These are phyloP conservation scores for Blastomyces parvus DNA, from an alignment of 2,329 filamentous ascomycete species.

Conservation along the genomic window DNA sequence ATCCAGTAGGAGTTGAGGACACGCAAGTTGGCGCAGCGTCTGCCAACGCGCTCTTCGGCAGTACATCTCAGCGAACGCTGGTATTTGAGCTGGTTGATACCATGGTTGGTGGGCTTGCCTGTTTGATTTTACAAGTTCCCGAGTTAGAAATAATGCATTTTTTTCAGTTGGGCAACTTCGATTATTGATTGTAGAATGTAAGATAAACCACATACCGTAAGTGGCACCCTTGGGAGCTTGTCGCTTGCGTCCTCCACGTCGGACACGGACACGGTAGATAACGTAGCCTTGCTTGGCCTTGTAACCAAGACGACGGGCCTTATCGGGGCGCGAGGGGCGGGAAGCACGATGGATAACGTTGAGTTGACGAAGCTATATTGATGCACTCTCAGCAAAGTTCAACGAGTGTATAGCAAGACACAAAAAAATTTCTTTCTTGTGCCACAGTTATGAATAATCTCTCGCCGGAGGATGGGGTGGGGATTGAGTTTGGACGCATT, in stretches of 20 bases:
- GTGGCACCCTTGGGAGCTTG: slow-evolving; percentile 96
- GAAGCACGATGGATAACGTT: slow-evolving; percentile 99
- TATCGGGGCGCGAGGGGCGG: slow-evolving; percentile 96
- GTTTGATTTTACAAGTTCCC: slow-evolving; percentile 18
- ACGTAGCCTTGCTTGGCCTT: slow-evolving; percentile 99
- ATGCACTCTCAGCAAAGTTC: slow-evolving; percentile 99
- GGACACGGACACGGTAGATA: slow-evolving; percentile 98
- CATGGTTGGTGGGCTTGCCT: slow-evolving; percentile 99
- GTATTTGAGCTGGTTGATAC: slow-evolving; percentile 99
- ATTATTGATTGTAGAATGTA: background rate
- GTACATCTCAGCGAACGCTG: slow-evolving; percentile 97
- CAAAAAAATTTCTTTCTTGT: slow-evolving; percentile 35
- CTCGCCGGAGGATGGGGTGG: slow-evolving; percentile 23
- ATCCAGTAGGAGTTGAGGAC: slow-evolving; percentile 99
- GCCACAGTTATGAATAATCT: slow-evolving; percentile 36
- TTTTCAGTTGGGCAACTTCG: background rate
- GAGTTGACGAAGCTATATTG: slow-evolving; percentile 99
- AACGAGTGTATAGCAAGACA: slow-evolving; percentile 95
- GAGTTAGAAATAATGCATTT: background rate
- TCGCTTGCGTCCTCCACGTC: slow-evolving; percentile 97
- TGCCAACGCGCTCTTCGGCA: slow-evolving; percentile 99
- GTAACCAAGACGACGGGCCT: slow-evolving; percentile 99
- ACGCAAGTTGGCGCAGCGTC: slow-evolving; percentile 96
- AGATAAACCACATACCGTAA: slow-evolving; percentile 81
- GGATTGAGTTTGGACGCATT: background rate